Conservation (phyloP, 352 stramenopile species). For the Phytophthora litchii region DNA sequence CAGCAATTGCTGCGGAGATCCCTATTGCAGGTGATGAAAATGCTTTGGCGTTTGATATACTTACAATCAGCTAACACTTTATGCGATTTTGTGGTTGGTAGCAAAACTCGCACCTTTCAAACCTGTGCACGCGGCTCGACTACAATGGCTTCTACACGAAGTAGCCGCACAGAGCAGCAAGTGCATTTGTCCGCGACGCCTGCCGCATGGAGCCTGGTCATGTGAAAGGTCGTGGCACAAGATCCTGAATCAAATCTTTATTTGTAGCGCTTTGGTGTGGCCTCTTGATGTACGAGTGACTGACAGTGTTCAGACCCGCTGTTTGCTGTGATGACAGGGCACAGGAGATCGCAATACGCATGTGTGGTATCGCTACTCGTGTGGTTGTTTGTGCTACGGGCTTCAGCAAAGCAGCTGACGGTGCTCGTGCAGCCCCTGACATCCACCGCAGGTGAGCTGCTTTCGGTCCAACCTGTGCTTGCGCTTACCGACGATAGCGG, state of each 20-base stretch:
- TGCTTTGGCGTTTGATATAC: neutral
- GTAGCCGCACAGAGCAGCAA: constrained; percentile 21
- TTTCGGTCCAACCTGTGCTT: constrained; percentile 68
- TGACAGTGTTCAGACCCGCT: constrained; percentile 9
- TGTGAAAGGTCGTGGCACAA: constrained; percentile 35
- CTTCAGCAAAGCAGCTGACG: constrained; percentile 44
- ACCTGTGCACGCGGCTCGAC: constrained; percentile 63
- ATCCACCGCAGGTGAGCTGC: constrained; percentile 62
- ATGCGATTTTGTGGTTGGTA: constrained; percentile 18
- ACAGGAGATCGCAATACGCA: constrained; percentile 4
- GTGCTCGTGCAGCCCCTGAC: constrained; percentile 74
- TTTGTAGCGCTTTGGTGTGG: constrained; percentile 10
- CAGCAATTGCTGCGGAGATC: constrained; percentile 85
- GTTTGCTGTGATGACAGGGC: constrained; percentile 36
- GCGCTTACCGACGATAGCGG: constrained; percentile 78
- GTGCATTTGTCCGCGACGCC: neutral
- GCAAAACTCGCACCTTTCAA: constrained; percentile 75
- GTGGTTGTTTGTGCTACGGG: constrained; percentile 4
- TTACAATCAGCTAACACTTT: constrained; percentile 1
- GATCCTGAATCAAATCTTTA: constrained; percentile 40
- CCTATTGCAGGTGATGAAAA: constrained; percentile 67
- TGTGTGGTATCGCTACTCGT: constrained; percentile 12
- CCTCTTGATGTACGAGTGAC: constrained; percentile 25
- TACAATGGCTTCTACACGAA: constrained; percentile 81
- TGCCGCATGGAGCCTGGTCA: neutral